A percentile compares a stretch with the other conserved stretches of the same genome.
These are phyloP conservation scores for Tuber umbilicatum DNA, from an alignment of 495 filamentous ascomycete species.

Conservation along the genomic window DNA sequence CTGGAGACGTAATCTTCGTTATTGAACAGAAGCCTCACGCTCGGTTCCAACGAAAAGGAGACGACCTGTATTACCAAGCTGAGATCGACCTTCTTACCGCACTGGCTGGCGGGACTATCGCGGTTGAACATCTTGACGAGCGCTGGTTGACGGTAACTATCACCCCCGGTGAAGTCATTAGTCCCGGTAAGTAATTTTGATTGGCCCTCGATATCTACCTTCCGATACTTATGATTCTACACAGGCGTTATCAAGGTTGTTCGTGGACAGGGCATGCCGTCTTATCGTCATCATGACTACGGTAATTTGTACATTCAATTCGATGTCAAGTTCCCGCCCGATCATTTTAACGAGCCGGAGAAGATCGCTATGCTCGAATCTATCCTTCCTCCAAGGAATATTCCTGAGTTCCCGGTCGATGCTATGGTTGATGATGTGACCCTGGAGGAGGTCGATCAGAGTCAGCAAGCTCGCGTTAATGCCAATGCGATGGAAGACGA, in stretches of 20 bases:
- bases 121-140: conserved; percentile 94
- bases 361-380: conserved; percentile 64
- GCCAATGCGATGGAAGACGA: conserved; percentile 69
- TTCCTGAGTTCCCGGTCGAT: conserved; percentile 58
- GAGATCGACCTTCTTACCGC: conserved; percentile 96
- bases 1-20: conserved; percentile 93
- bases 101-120: conserved; percentile 78
- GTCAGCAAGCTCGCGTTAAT: conserved; percentile 64
- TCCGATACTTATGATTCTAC: conserved; percentile 23
- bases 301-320: conserved; percentile 98
- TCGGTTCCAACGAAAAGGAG: conserved; percentile 90
- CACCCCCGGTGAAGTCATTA: conserved; percentile 85
- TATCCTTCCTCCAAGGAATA: conserved; percentile 66
- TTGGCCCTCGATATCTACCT: conserved; percentile 11
- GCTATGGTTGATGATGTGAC: conserved; percentile 71
- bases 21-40: conserved; percentile 96
- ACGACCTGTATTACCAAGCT: conserved; percentile 91
- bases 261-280: conserved; percentile 96
- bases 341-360: conserved; percentile 52
- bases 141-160: conserved; percentile 91
- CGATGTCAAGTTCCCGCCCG: conserved; percentile 88
- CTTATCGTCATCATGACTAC: conserved; percentile 86
- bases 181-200: conserved; percentile 63
- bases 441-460: conserved; percentile 75
- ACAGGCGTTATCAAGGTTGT: conserved; percentile 87